Evolutionary conservation across 768 basidiomycete species (phyloP), one percentile per base, ranked within the genome.

Genomic region (Tephrocybe sp.): DNA sequence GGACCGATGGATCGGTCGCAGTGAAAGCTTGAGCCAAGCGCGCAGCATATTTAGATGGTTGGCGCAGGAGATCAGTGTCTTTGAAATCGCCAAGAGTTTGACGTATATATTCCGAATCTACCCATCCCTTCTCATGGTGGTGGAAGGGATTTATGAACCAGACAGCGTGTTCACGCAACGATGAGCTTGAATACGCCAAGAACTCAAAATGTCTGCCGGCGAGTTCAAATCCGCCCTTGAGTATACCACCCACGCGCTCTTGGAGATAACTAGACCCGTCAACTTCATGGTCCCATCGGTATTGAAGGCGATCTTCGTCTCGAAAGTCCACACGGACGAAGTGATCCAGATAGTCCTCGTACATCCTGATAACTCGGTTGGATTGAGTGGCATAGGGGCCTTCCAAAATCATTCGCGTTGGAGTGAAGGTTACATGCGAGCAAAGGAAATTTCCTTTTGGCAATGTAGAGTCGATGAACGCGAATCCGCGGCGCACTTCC

Each of bases 251-350:
- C 11, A 89, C 86, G 9, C 83, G 78, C 32, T 78, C 69, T 16
- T 72, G 65, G 2, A 91, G 70, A 61, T 85, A 83, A 12, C 68
- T 61, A 2, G 67, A 61, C 0, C 79, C 80, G 53, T 89, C 85
- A 5, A 86, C 80, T 31, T 80, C 79, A 9, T 80, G 74, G 47
- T 80, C 79, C 87, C 87, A 89, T 11, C 82, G 78, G 53, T 86
- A 87, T 30, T 80, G 76, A n/a, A 87, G 72, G 27, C 76, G 75
- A 57, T 93, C 87, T 68, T 95, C 92, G 48, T 93, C 92, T 4
- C 86, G 79, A 58, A 94, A 91, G 56, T 89, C 84, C 21, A 93
- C 90, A 9, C 92, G 83, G 25, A 95, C 62, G 61, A 95, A 95
- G 56, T 80, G 70, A 25, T 88, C 79, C 38, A 84, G 73, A 49